Evolutionary conservation across 495 filamentous ascomycete species (phyloP).

Genomic region (Penicillium mononematosum): DNA sequence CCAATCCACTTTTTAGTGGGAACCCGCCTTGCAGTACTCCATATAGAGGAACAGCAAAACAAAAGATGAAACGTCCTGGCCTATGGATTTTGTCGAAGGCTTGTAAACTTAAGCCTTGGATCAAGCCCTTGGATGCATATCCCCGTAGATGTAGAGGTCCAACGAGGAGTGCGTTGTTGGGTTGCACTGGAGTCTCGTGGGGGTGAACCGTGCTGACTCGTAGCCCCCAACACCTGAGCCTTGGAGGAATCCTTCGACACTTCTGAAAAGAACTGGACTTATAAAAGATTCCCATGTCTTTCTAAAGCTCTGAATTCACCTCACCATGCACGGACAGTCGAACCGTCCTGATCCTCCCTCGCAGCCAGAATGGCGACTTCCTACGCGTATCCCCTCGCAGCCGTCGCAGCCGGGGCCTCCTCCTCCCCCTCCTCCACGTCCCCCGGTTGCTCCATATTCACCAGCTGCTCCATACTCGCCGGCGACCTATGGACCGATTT

Average conservation of each 20-base stretch:
- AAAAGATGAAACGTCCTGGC: not conserved
- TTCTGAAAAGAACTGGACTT: not conserved
- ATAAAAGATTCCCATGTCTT: not conserved
- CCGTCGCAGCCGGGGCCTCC: conserved; percentile 16
- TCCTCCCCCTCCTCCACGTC: conserved; percentile 20
- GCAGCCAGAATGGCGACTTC: conserved; percentile 48
- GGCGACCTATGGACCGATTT: conserved; percentile 41
- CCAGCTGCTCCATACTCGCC: conserved; percentile 42
- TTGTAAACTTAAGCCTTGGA: not conserved
- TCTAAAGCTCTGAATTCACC: not conserved
- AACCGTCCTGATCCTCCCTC: conserved; percentile 21
- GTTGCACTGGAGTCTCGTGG: not conserved
- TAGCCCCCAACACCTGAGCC: not conserved
- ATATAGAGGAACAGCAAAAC: not conserved
- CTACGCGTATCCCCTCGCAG: conserved; percentile 23
- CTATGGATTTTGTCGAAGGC: not conserved
- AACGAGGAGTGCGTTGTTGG: not conserved
- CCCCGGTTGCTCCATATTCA: conserved; percentile 30
- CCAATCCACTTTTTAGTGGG: not conserved
- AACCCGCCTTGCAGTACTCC: not conserved
- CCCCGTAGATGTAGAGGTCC: not conserved
- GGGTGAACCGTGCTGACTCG: conserved; percentile 10
- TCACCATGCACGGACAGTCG: conserved; percentile 32
- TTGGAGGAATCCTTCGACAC: not conserved
- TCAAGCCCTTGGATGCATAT: not conserved